Percentiles rank a stretch among this genome's conserved stretches.
Evolutionary conservation across 108 stramenopile genomes (phyloP).

Genomic region (Cyclotella kingstonii): DNA sequence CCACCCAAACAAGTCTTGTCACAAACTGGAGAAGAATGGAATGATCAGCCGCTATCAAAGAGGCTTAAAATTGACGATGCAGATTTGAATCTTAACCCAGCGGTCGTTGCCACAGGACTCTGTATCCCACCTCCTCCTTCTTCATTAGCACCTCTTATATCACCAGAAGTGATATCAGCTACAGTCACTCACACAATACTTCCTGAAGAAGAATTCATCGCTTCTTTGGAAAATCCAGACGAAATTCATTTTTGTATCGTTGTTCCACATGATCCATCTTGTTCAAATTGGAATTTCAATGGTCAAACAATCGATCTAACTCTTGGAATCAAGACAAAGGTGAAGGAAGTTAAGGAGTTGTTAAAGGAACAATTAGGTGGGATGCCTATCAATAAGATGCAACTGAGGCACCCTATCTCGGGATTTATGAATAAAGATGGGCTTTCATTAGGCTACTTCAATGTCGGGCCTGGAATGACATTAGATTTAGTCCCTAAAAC

Average conservation of each 20-base stretch:
- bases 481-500: constrained; percentile 73
- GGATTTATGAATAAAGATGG: constrained; percentile 77
- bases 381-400: constrained; percentile 88
- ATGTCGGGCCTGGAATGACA: constrained; percentile 65
- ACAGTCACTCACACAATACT: constrained; percentile 22
- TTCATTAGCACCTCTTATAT: constrained; percentile 7
- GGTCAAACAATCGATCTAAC: constrained; percentile 75
- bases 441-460: constrained; percentile 61
- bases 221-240: constrained; percentile 53
- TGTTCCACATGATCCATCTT: constrained; percentile 69
- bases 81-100: constrained; percentile 38
- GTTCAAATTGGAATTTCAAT: constrained; percentile 79
- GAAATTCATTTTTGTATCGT: constrained; percentile 62
- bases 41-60: constrained; percentile 43
- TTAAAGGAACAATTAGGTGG: constrained; percentile 56
- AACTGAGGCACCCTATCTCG: constrained; percentile 57
- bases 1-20: constrained; percentile 9
- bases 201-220: constrained; percentile 64
- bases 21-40: constrained; percentile 6
- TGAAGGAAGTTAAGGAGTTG: constrained; percentile 73
- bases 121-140: constrained; percentile 15
- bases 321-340: constrained; percentile 57
- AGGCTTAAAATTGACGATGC: constrained; percentile 48
- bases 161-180: constrained; percentile 6
- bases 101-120: background rate